Conservation (phyloP, 176 grass and related monocot genomes). For the Lolium perenne region DNA sequence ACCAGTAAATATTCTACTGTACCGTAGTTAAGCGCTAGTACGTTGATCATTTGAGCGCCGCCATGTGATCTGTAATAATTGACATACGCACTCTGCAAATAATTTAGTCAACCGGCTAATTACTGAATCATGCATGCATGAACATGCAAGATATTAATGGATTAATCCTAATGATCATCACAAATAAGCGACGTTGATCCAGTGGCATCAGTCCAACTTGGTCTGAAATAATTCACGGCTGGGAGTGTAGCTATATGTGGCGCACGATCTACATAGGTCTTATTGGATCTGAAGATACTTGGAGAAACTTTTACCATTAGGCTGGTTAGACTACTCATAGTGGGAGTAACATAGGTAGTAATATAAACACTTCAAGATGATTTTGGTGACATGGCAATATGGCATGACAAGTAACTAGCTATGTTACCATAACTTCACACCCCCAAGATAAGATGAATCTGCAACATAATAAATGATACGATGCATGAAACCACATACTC, state of each 20-base stretch:
- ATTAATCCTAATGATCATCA: conserved; percentile 38
- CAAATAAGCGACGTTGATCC: conserved; percentile 50
- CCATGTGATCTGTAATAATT: conserved; percentile 62
- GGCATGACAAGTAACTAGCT: too few relatives aligned
- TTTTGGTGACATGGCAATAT: too few relatives aligned
- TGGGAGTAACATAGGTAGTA: too few relatives aligned
- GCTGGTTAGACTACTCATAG: too few relatives aligned
- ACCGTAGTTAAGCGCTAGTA: background rate
- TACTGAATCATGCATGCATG: conserved; percentile 57
- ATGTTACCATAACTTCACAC: too few relatives aligned
- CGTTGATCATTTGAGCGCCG: conserved; percentile 38
- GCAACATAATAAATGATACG: too few relatives aligned
- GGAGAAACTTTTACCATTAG: conserved; percentile 25
- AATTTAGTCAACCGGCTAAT: conserved; percentile 54
- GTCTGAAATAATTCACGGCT: conserved; percentile 41
- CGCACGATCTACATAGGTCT: background rate
- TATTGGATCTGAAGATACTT: conserved; percentile 38
- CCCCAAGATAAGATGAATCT: too few relatives aligned
- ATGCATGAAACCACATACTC: too few relatives aligned
- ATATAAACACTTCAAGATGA: too few relatives aligned
- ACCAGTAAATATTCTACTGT: conserved; percentile 1
- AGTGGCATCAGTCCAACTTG: conserved; percentile 51
- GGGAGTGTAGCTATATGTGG: background rate
- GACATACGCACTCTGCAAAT: conserved; percentile 38
- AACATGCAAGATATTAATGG: conserved; percentile 54